phyloP scores from a whole-genome alignment of 345 rosid genomes.

The Dimocarpus longan region DNA sequence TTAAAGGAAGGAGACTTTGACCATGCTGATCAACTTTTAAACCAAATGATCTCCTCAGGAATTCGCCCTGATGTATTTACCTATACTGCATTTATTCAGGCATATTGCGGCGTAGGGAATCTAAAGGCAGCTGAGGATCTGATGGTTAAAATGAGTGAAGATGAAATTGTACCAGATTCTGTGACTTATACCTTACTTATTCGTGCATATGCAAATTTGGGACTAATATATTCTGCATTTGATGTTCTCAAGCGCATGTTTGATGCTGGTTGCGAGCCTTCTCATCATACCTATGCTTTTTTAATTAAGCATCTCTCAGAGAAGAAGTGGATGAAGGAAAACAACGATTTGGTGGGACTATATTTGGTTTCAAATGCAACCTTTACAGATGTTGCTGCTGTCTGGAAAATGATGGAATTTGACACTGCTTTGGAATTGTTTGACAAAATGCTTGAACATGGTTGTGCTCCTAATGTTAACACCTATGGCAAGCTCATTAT shows the following conservation, averaged over 20 bases:
- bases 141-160: conserved; percentile 64
- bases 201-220: conserved; percentile 64
- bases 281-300: conserved; percentile 61
- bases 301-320: conserved; percentile 58
- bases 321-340: conserved; percentile 42
- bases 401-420: conserved; percentile 64
- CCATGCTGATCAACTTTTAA: conserved; percentile 49
- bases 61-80: conserved; percentile 66
- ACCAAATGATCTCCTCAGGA: conserved; percentile 60
- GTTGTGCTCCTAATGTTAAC: conserved; percentile 60
- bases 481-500: conserved; percentile 60
- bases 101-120: conserved; percentile 64
- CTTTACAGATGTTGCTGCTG: conserved; percentile 38
- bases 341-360: conserved; percentile 25
- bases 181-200: conserved; percentile 61
- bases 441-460: conserved; percentile 58
- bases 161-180: conserved; percentile 67
- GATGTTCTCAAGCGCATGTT: conserved; percentile 78
- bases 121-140: conserved; percentile 67
- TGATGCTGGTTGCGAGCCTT: conserved; percentile 78
- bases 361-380: conserved; percentile 34
- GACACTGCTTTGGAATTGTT: conserved; percentile 57
- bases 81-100: conserved; percentile 73
- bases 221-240: conserved; percentile 60
- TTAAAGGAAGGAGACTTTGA: conserved; percentile 68